Evolutionary conservation across 1,284 basidiomycete species (phyloP).

Genomic region (Cutaneotrichosporon daszewskae): DNA sequence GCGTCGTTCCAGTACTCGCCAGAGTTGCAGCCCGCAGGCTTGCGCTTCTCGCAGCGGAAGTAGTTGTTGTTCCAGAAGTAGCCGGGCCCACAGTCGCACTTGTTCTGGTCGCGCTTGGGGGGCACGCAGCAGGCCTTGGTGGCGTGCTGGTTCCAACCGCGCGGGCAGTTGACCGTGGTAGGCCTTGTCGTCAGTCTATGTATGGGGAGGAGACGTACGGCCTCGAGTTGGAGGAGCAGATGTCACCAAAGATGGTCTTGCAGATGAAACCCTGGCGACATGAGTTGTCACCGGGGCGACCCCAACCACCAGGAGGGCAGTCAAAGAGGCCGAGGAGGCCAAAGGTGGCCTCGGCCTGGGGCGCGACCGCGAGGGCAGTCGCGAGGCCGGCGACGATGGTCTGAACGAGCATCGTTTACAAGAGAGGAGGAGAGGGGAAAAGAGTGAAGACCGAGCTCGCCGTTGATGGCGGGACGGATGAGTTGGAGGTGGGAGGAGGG

Average conservation of each 20-base stretch:
- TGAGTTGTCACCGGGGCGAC: too few relatives aligned
- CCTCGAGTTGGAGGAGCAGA: not conserved
- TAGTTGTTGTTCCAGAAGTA: slow-evolving; percentile 28
- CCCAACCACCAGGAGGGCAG: too few relatives aligned
- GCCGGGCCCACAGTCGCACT: slow-evolving; percentile 40
- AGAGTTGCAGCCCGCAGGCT: not conserved
- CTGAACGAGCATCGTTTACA: slow-evolving; percentile 11
- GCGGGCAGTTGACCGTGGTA: not conserved
- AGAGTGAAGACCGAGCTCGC: slow-evolving; percentile 1
- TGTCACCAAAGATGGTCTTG: not conserved
- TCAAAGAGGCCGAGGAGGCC: not conserved
- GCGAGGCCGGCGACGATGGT: slow-evolving; percentile 6
- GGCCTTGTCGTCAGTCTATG: not conserved
- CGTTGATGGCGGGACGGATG: not conserved
- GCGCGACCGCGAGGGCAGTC: not conserved
- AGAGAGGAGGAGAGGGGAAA: slow-evolving; percentile 3
- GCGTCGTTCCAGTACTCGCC: slow-evolving; percentile 27
- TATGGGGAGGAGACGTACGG: not conserved
- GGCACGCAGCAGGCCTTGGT: slow-evolving; percentile 2
- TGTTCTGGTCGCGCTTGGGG: not conserved
- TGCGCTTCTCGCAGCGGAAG: slow-evolving; percentile 27
- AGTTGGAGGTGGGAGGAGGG: not conserved
- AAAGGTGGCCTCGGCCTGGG: not conserved
- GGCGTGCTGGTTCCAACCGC: not conserved
- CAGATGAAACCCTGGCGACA: too few relatives aligned